These are phyloP conservation scores for Aaosphaeria arxii DNA, from an alignment of 2,329 filamentous ascomycete species.

Conservation along the genomic window DNA sequence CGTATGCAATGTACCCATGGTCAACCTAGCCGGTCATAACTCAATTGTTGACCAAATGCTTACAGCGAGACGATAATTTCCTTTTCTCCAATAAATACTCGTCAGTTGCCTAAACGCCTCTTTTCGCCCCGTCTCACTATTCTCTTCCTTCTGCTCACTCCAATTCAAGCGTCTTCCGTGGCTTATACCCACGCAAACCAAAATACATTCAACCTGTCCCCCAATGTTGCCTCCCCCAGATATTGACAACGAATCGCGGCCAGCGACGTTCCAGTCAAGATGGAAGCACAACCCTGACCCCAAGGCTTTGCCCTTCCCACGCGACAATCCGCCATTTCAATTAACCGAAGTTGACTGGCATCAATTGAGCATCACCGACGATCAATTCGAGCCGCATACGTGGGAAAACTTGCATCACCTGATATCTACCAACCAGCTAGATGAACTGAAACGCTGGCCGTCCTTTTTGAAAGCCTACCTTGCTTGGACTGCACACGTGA, in stretches of 20 bases:
- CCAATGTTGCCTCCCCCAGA: neutral
- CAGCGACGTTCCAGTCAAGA: constrained; percentile 24
- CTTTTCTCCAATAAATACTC: constrained; percentile 1
- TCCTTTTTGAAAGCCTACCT: constrained; percentile 59
- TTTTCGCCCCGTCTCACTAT: neutral
- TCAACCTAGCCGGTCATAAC: neutral
- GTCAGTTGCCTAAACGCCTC: neutral
- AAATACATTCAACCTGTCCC: neutral
- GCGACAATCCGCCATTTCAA: constrained; percentile 31
- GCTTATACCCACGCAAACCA: no score
- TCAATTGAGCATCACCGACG: constrained; percentile 29
- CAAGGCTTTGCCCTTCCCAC: constrained; percentile 31
- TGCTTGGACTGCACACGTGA: constrained; percentile 55
- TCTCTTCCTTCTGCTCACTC: neutral
- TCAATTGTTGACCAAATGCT: no score
- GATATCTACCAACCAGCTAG: constrained; percentile 50
- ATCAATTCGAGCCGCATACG: constrained; percentile 31
- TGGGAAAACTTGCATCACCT: constrained; percentile 31
- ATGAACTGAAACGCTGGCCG: constrained; percentile 57
- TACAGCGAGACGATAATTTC: no score
- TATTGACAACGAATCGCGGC: constrained; percentile 15
- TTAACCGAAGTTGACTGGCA: constrained; percentile 34
- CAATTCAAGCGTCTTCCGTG: no score
- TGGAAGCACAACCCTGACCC: constrained; percentile 31
- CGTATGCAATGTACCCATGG: neutral